phyloP scores from a whole-genome alignment of 768 basidiomycete species.

The Antrodiella citrinella region DNA sequence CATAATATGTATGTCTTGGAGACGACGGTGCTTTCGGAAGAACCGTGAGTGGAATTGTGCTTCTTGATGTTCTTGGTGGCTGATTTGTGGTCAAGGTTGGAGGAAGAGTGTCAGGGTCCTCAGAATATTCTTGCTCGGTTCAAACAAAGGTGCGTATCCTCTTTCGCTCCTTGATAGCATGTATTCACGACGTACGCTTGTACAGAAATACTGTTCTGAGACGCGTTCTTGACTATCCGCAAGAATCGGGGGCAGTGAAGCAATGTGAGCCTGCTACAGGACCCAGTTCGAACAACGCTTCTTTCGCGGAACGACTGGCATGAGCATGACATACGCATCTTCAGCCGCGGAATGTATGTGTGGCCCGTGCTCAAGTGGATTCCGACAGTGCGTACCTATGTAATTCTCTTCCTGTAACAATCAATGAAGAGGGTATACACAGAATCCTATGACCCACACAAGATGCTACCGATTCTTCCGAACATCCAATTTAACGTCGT shows the following conservation, averaged over 20 bases:
- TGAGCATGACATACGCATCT: no score
- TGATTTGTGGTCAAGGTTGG: conserved; percentile 1
- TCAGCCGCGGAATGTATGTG: no score
- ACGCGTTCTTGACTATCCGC: not conserved
- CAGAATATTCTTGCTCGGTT: conserved; percentile 50
- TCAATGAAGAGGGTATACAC: not conserved
- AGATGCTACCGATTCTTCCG: not conserved
- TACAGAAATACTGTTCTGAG: not conserved
- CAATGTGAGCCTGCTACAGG: not conserved
- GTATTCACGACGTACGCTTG: no score
- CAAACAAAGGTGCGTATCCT: conserved; percentile 48
- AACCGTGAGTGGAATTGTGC: conserved; percentile 31
- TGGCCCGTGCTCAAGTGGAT: no score
- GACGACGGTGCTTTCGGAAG: conserved; percentile 43
- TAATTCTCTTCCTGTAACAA: not conserved
- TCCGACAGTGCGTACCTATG: not conserved
- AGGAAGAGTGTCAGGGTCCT: conserved; percentile 37
- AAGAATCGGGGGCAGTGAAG: not conserved
- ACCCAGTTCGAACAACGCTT: not conserved
- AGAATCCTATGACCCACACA: not conserved
- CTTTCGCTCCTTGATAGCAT: no score
- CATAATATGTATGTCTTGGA: conserved; percentile 73
- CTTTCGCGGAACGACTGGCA: no score
- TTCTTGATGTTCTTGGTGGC: not conserved
- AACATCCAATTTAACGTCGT: not conserved